A percentile compares a stretch with the other conserved stretches of the same genome.
Evolutionary conservation across 169 alveolate species (phyloP).

Genomic region (Eimeria necatrix): DNA sequence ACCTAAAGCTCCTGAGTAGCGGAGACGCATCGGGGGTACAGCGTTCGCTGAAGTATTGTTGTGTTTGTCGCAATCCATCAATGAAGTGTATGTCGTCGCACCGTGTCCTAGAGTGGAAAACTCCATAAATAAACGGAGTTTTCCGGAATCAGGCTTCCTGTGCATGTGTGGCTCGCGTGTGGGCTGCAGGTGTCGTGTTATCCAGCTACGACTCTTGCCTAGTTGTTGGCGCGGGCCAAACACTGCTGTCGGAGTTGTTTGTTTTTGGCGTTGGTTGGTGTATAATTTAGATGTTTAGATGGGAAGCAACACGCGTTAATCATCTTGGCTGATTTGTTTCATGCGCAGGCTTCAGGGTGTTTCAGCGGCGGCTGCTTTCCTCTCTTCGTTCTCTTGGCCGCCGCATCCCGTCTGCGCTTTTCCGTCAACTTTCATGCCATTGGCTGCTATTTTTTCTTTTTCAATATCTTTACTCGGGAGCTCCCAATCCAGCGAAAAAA

Average conservation of each 20-base stretch:
- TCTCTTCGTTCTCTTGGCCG: neutral
- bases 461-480: neutral
- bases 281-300: neutral
- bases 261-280: neutral
- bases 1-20: no score
- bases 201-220: no score
- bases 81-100: no score
- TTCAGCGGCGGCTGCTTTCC: constrained; percentile 49
- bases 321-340: constrained; percentile 34
- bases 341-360: neutral
- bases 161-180: neutral
- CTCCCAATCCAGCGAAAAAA: neutral
- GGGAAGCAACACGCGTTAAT: neutral
- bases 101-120: no score
- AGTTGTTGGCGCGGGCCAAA: no score
- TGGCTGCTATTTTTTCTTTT: neutral
- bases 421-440: neutral
- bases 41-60: no score
- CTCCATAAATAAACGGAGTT: no score
- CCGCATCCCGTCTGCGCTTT: constrained; percentile 18
- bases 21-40: no score
- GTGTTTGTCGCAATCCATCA: no score
- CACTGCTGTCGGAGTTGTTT: neutral
- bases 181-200: neutral
- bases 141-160: no score